phyloP scores from a whole-genome alignment of 192 early-diverging fungal species.

The Kickxella alabastrina region DNA sequence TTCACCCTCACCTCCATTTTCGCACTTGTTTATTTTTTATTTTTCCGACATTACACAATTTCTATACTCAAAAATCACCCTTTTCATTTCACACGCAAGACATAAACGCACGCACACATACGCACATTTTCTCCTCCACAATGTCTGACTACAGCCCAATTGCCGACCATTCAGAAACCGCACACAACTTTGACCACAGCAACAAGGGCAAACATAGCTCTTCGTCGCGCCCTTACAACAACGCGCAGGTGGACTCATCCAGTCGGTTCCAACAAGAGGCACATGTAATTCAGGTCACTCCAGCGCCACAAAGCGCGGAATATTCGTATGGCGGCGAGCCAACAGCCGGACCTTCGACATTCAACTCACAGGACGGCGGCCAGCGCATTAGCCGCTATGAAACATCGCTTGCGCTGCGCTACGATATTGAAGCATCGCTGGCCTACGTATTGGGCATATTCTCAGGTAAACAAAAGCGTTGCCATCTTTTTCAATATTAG shows the following conservation, averaged over 20 bases:
- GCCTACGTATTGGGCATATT: constrained; percentile 61
- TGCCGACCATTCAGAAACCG: constrained; percentile 18
- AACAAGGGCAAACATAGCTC: constrained; percentile 11
- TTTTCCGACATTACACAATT: background rate
- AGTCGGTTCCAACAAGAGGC: constrained; percentile 15
- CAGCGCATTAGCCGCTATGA: constrained; percentile 80
- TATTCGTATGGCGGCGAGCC: constrained; percentile 23
- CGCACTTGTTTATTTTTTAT: background rate
- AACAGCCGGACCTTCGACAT: constrained; percentile 46
- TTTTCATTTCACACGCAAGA: too few species aligned
- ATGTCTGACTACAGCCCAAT: constrained; percentile 47
- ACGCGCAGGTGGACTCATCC: constrained; percentile 7
- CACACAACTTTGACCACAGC: constrained; percentile 14
- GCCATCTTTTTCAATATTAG: constrained; percentile 27
- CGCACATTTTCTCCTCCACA: constrained; percentile 1
- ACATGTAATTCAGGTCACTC: constrained; percentile 21
- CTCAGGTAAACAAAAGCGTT: constrained; percentile 41
- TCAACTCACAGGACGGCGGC: constrained; percentile 46
- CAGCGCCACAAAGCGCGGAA: constrained; percentile 2
- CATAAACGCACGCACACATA: too few species aligned
- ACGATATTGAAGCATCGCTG: constrained; percentile 72
- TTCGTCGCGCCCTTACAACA: constrained; percentile 43
- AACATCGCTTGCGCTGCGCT: constrained; percentile 61
- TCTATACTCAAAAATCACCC: background rate
- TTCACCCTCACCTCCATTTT: background rate